These are phyloP conservation scores for Periconia digitata DNA, from an alignment of 2,329 filamentous ascomycete species.

Conservation along the genomic window DNA sequence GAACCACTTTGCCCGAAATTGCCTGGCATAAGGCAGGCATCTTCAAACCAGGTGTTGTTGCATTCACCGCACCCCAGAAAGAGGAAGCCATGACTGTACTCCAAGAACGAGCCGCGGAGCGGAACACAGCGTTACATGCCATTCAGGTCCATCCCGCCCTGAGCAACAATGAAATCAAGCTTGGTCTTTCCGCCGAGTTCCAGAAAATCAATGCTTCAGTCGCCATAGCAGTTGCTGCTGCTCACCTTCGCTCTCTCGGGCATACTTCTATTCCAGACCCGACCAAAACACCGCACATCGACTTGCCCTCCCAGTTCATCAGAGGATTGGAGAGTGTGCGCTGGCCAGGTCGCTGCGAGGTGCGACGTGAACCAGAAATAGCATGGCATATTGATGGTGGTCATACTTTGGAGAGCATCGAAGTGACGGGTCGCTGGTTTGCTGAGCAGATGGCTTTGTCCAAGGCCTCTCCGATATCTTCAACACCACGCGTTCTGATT, in stretches of 20 bases:
- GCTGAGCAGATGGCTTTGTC: slow-evolving; percentile 46
- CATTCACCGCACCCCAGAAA: slow-evolving; percentile 64
- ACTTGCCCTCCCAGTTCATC: slow-evolving; percentile 63
- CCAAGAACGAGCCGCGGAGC: slow-evolving; percentile 56
- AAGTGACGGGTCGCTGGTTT: slow-evolving; percentile 78
- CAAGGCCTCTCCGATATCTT: slow-evolving; percentile 30
- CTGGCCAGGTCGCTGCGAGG: slow-evolving; percentile 78
- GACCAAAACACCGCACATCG: slow-evolving; percentile 29
- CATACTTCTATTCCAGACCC: slow-evolving; percentile 43
- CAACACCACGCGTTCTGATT: slow-evolving; percentile 62
- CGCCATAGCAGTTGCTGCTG: slow-evolving; percentile 60
- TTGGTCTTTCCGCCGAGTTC: slow-evolving; percentile 64
- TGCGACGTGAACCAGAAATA: slow-evolving; percentile 55
- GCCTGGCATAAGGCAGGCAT: slow-evolving; percentile 93
- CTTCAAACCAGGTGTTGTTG: slow-evolving; percentile 67
- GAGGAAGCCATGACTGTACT: slow-evolving; percentile 59
- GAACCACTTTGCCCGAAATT: slow-evolving; percentile 76
- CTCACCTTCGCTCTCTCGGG: slow-evolving; percentile 56
- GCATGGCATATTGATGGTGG: slow-evolving; percentile 86
- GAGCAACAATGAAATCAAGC: slow-evolving; percentile 47
- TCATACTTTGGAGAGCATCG: slow-evolving; percentile 82
- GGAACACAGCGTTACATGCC: slow-evolving; percentile 49
- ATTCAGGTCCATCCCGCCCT: slow-evolving; percentile 53
- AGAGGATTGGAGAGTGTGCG: slow-evolving; percentile 67
- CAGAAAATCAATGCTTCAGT: slow-evolving; percentile 65